These are phyloP conservation scores for Penicillium mononematosum DNA, from an alignment of 495 filamentous ascomycete genomes.

Conservation along the genomic window DNA sequence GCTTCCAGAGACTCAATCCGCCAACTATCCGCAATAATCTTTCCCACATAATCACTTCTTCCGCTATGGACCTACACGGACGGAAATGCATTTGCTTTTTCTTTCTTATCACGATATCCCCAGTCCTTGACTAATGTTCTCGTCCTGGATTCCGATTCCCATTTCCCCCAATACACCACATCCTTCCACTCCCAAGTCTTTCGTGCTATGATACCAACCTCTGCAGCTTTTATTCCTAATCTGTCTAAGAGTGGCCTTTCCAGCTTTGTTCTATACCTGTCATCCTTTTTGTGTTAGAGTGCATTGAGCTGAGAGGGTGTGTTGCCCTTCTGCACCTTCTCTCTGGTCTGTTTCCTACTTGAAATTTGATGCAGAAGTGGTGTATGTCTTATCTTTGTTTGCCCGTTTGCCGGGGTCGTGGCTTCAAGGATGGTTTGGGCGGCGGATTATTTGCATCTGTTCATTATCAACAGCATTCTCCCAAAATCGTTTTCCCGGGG, in stretches of 20 bases:
- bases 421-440: constrained; percentile 8
- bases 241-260: constrained; percentile 40
- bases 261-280: constrained; percentile 34
- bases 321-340: constrained; percentile 3
- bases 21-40: constrained; percentile 47
- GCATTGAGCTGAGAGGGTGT: constrained; percentile 18
- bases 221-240: constrained; percentile 34
- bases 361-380: constrained; percentile 3
- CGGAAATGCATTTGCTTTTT: constrained; percentile 23
- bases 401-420: constrained; percentile 7
- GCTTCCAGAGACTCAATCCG: constrained; percentile 44
- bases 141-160: constrained; percentile 28
- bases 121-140: constrained; percentile 40
- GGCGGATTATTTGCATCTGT: constrained; percentile 12
- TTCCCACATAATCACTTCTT: constrained; percentile 15
- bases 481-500: constrained; percentile 22
- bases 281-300: constrained; percentile 41
- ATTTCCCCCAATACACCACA: constrained; percentile 2
- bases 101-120: constrained; percentile 42
- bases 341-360: constrained; percentile 1
- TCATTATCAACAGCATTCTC: constrained; percentile 9
- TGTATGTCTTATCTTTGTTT: constrained; percentile 9
- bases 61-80: constrained; percentile 23
- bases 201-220: constrained; percentile 47
- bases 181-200: constrained; percentile 33